Base-by-base conservation (phyloP, 2,329 filamentous ascomycete species). In the Pseudogymnoascus sp. region DNA sequence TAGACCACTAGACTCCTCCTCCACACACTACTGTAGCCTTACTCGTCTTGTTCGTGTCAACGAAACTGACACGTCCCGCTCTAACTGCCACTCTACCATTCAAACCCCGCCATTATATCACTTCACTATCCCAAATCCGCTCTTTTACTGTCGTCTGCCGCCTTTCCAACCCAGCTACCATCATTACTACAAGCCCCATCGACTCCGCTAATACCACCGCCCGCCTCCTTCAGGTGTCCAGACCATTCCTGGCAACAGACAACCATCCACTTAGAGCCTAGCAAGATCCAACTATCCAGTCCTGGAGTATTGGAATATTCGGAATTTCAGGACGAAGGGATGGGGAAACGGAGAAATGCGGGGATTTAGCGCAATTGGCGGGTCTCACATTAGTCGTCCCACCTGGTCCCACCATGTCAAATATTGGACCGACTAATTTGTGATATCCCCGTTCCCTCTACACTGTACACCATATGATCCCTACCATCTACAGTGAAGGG, bases 371-470 rank as follows among this genome's bases (percentile, higher is more conserved):
- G 47, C 47, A 18, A 28, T 16, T 54, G 16, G 47, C 5, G 47
- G 28, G 16, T 11, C 16, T 54, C 28, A 12, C 47, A 12, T 35
- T 33, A 33, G 28, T 33, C 33, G 47, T 54, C 18, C 18, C 11
- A 22, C 11, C 38, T 50, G 11, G 22, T 28, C 28, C 28, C 7
- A 12, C 25, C 9, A 20, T 54, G 25, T 54, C 43, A 54, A 33
- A 54, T 54, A 54, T 54, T 54, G 47, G 47, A 54, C 33, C 25
- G 18, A 16, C 47, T 54, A 33, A 33, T 33, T 54, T 54, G n/a
- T 54, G 33, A 54, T 9, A n/a, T 20, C 20, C 9, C 5, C 25
- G n/a, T 54, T 54, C n/a, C 28, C 33, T 54, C 9, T 18, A n/a
- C 18, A 8, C 33, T 54, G 5, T 33, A n/a, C 30, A 50, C 43